phyloP scores from a whole-genome alignment of 129 eudicot species.

The Escallonia herrerae region DNA sequence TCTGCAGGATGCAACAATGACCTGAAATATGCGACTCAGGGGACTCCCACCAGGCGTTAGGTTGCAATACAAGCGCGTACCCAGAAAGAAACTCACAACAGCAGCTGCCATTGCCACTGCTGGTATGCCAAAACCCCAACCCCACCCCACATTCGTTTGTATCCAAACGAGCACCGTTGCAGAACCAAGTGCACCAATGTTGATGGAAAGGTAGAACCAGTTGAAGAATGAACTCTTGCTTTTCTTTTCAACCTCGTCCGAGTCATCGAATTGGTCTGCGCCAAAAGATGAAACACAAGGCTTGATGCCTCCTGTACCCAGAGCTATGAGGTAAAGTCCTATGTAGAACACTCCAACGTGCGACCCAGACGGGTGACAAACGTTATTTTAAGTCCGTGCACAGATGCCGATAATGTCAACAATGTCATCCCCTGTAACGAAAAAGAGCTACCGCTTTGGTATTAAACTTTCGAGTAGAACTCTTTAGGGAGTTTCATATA shows the following conservation, averaged over 20 bases:
- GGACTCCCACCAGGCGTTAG: conserved; percentile 20
- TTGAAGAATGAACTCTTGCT: too few relatives aligned
- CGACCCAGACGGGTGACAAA: conserved; percentile 4
- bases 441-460: too few relatives aligned
- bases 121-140: conserved; percentile 21
- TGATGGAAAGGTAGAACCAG: conserved; percentile 22
- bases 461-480: too few relatives aligned
- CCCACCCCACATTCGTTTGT: conserved; percentile 21
- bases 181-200: conserved; percentile 19
- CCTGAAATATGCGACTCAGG: conserved; percentile 17
- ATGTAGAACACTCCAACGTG: conserved; percentile 9
- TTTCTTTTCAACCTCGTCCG: too few relatives aligned
- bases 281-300: too few relatives aligned
- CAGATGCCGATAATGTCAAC: conserved; percentile 14
- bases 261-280: too few relatives aligned
- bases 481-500: too few relatives aligned
- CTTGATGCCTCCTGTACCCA: too few relatives aligned
- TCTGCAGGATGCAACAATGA: conserved; percentile 16
- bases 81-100: conserved; percentile 14
- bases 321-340: conserved; percentile 21
- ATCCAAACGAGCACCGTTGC: conserved; percentile 17
- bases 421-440: conserved; percentile 16
- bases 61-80: conserved; percentile 15
- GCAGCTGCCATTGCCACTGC: conserved; percentile 24
- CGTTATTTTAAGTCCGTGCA: conserved; percentile 10